Conservation (phyloP, 805 yeast species). For the Sugiyamaella chiloensis region DNA sequence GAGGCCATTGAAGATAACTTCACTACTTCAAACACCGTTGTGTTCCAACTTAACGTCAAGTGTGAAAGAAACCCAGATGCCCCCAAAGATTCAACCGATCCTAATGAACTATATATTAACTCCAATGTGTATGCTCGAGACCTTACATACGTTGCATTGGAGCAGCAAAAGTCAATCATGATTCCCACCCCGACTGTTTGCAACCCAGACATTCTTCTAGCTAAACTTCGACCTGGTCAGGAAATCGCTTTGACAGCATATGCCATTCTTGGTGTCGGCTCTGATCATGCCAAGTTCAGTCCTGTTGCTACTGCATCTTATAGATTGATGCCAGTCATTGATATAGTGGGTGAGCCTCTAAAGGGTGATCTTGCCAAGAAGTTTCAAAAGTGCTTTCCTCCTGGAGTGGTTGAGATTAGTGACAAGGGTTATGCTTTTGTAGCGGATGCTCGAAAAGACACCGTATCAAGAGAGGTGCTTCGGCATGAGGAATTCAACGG, state of each 20-base stretch:
- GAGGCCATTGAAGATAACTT: constrained; percentile 34
- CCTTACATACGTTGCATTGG: constrained; percentile 87
- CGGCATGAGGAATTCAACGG: constrained; percentile 89
- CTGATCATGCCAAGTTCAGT: constrained; percentile 96
- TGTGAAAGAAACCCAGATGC: constrained; percentile 88
- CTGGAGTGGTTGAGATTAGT: constrained; percentile 83
- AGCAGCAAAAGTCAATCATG: constrained; percentile 73
- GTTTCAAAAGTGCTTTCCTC: constrained; percentile 87
- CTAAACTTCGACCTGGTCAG: constrained; percentile 95
- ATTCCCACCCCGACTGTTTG: constrained; percentile 52
- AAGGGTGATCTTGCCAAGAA: constrained; percentile 70
- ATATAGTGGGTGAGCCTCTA: constrained; percentile 65
- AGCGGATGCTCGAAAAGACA: constrained; percentile 87
- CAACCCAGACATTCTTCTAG: constrained; percentile 85
- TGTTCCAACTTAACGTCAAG: constrained; percentile 71
- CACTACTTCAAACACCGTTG: constrained; percentile 88
- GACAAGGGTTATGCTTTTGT: constrained; percentile 70
- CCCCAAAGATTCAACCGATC: constrained; percentile 71
- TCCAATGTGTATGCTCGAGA: constrained; percentile 87
- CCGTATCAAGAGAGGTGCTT: constrained; percentile 94
- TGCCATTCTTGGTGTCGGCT: constrained; percentile 86
- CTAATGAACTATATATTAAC: constrained; percentile 78
- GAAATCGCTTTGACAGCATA: constrained; percentile 88
- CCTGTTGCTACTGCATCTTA: constrained; percentile 97
- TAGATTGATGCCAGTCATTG: constrained; percentile 84